These are phyloP conservation scores for Filosporella fistucella DNA, from an alignment of 495 filamentous ascomycete species.

Conservation along the genomic window DNA sequence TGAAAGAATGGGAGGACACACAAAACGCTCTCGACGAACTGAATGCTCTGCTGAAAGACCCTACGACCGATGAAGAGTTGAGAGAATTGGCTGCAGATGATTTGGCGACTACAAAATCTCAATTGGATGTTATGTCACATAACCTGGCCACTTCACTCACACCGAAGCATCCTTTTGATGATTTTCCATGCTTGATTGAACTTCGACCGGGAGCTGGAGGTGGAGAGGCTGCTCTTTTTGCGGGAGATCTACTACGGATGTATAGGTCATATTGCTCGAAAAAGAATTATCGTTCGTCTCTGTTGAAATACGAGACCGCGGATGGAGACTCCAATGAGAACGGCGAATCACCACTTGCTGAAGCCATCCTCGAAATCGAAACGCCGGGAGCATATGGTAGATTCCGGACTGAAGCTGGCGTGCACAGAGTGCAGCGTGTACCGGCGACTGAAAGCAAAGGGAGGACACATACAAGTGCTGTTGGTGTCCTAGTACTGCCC, in stretches of 20 bases:
- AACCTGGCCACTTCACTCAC: slow-evolving; percentile 71
- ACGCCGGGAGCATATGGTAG: slow-evolving; percentile 70
- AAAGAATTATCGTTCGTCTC: slow-evolving; percentile 37
- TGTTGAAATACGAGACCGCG: slow-evolving; percentile 47
- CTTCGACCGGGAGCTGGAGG: slow-evolving; percentile 93
- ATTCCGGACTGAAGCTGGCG: slow-evolving; percentile 83
- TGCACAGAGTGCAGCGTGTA: slow-evolving; percentile 91
- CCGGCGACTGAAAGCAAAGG: slow-evolving; percentile 87
- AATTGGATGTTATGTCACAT: slow-evolving; percentile 53
- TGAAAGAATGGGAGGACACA: slow-evolving; percentile 66
- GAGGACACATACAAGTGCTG: slow-evolving; percentile 89
- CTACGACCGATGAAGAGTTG: slow-evolving; percentile 43
- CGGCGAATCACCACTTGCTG: slow-evolving; percentile 56
- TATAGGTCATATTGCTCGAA: slow-evolving; percentile 74
- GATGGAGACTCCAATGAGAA: slow-evolving; percentile 52
- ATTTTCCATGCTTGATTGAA: slow-evolving; percentile 86
- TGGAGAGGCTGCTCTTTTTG: slow-evolving; percentile 85
- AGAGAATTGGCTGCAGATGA: slow-evolving; percentile 73
- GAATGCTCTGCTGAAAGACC: slow-evolving; percentile 39
- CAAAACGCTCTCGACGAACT: slow-evolving; percentile 51
- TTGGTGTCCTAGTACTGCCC: slow-evolving; percentile 84
- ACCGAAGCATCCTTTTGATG: slow-evolving; percentile 88
- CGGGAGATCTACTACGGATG: slow-evolving; percentile 83
- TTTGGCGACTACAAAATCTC: slow-evolving; percentile 54
- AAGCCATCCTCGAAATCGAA: slow-evolving; percentile 86